A percentile compares a stretch with the other conserved stretches of the same genome.
Evolutionary conservation across 208 protist genomes (phyloP).

Genomic region (Crithidia acanthocephali): DNA sequence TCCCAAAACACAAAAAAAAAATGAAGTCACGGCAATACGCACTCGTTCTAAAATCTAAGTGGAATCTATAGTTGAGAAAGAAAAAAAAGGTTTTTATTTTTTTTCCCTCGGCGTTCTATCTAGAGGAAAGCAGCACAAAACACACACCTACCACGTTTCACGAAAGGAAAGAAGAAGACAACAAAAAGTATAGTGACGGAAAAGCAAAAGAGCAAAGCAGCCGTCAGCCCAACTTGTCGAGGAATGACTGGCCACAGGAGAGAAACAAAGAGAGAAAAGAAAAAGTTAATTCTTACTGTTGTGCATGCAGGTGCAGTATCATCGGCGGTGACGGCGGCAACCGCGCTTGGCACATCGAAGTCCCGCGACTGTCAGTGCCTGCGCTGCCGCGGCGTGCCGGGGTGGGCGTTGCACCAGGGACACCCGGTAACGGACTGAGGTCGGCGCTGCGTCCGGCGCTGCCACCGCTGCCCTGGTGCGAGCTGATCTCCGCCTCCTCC

Average conservation of each 20-base stretch:
- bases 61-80: neutral
- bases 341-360: slow-evolving; percentile 34
- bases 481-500: slow-evolving; percentile 11
- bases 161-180: too few species aligned
- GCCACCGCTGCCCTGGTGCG: slow-evolving; percentile 2
- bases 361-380: slow-evolving; percentile 9
- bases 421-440: slow-evolving; percentile 20
- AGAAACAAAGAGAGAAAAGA: slow-evolving; percentile 19
- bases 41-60: slow-evolving; percentile 3
- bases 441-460: slow-evolving; percentile 12
- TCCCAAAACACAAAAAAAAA: too few species aligned
- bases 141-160: too few species aligned
- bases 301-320: slow-evolving; percentile 46
- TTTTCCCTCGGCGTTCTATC: too few species aligned
- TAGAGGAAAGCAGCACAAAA: too few species aligned
- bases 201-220: slow-evolving; percentile 13
- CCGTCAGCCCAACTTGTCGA: neutral
- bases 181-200: neutral
- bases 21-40: neutral
- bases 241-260: neutral
- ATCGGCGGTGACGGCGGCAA: slow-evolving; percentile 72
- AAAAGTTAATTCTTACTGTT: slow-evolving; percentile 10
- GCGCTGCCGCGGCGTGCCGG: slow-evolving; percentile 36
- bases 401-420: slow-evolving; percentile 42
- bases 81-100: too few species aligned